Base-by-base conservation (phyloP, 805 yeast species). In the Saccharomycopsis olivae region DNA sequence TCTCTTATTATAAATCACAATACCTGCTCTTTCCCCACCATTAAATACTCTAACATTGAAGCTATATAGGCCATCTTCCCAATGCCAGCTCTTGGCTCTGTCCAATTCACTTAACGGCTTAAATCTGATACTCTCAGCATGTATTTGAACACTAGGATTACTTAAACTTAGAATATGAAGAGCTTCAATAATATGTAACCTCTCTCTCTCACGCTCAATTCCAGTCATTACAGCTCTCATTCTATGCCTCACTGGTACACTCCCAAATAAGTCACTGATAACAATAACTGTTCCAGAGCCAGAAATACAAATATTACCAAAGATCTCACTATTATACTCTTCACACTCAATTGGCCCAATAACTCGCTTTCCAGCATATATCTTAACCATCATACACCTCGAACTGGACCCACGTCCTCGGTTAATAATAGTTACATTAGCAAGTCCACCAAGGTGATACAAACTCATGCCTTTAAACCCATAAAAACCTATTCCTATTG, bases 381-480 rank as follows among this genome's bases (percentile, higher is more conserved):
- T 21, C 13, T 38, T 38, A 28, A 41, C 35, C 5, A 19, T 16
- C 10, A 24, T 8, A 17, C 29, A 31, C 6, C 34, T 17, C 5
- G 37, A 33, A 16, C 4, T 10, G 30, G 41, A 13, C 13, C 33
- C 6, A 40, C 40, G 6, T 38, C 58, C 59, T 16, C 40, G 33
- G 32, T 48, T n/a, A 17, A 40, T 49, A 11, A 38, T 36, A 3
- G 47, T 36, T 4, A 19, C 10, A 21, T 23, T 8, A 8, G 25
- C 10, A 23, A 10, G 6, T 23, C 10, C n/a, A 71, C 55, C 3
- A 85, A 58, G 1, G 78, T 66, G 38, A 65, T 61, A 14, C 85
- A 48, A 0, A 92, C 81, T 49, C 78, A 82, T 1, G 95, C 95
- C 36, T 83, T 65, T 52, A 77, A 82, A 1, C 94, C 94, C 47